Conservation (phyloP, 352 stramenopile genomes). For the Hyaloperonospora arabidopsidis region DNA sequence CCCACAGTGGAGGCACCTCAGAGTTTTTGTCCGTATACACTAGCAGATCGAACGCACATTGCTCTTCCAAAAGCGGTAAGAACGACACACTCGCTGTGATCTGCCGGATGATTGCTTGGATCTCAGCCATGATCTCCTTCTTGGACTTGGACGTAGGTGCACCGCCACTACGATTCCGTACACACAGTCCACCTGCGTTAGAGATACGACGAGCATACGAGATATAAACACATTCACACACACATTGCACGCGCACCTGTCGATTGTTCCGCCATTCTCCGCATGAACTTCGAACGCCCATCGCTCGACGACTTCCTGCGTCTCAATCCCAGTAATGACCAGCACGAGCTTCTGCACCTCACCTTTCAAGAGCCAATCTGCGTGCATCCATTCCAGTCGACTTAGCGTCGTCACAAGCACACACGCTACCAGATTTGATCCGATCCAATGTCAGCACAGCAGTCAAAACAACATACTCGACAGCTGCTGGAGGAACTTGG, state of each 20-base stretch:
- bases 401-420: not conserved
- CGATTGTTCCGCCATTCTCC: conserved; percentile 29
- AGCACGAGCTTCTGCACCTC: conserved; percentile 96
- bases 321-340: conserved; percentile 96
- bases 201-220: not conserved
- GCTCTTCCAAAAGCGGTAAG: conserved; percentile 95
- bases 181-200: not conserved
- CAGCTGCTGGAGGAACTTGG: conserved; percentile 89
- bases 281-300: conserved; percentile 97
- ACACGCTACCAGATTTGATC: not conserved
- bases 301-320: conserved; percentile 94
- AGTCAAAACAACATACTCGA: conserved; percentile 47
- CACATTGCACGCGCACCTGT: conserved; percentile 25
- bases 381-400: not conserved
- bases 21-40: conserved; percentile 98
- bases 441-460: not conserved
- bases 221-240: not conserved
- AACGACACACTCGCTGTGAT: conserved; percentile 99
- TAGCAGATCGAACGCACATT: conserved; percentile 97
- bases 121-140: conserved; percentile 97
- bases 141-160: conserved; percentile 47
- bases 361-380: conserved; percentile 91
- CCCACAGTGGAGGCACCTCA: conserved; percentile 92
- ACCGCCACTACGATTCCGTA: conserved; percentile 15
- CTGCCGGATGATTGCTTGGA: conserved; percentile 99